Evolutionary conservation across 805 yeast genomes (phyloP).

Genomic region (Teunomyces pallodes): DNA sequence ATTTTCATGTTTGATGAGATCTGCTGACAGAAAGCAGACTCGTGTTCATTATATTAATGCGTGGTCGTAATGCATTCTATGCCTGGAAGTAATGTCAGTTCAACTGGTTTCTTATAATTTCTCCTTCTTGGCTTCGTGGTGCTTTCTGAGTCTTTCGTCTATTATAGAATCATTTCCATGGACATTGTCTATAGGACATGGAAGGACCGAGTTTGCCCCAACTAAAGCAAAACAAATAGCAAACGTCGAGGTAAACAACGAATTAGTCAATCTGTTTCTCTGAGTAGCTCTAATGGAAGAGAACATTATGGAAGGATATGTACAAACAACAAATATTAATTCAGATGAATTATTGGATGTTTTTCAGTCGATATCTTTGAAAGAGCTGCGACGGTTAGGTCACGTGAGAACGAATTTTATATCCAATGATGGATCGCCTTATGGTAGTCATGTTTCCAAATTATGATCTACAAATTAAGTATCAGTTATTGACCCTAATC

Average conservation of each 20-base stretch:
- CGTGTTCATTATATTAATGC: neutral
- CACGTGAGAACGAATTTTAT: slow-evolving; percentile 1
- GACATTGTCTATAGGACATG: slow-evolving; percentile 43
- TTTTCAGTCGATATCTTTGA: neutral
- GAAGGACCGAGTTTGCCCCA: slow-evolving; percentile 53
- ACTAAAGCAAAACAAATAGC: slow-evolving; percentile 59
- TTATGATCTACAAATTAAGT: no score
- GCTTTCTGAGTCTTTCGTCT: slow-evolving; percentile 28
- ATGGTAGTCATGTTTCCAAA: neutral
- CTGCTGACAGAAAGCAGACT: neutral
- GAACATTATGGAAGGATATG: slow-evolving; percentile 35
- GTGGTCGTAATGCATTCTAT: neutral
- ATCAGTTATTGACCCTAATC: no score
- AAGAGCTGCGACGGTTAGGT: neutral
- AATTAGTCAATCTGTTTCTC: slow-evolving; percentile 56
- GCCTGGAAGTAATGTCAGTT: neutral
- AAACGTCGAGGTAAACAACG: slow-evolving; percentile 70
- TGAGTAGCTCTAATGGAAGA: slow-evolving; percentile 50
- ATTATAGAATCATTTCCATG: slow-evolving; percentile 41
- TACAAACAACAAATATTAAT: neutral
- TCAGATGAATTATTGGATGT: slow-evolving; percentile 2
- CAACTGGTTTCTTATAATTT: neutral
- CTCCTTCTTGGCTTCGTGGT: slow-evolving; percentile 8
- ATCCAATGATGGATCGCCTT: slow-evolving; percentile 2
- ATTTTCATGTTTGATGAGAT: neutral